Percentiles rank a stretch among this genome's conserved stretches.
Conservation (phyloP, 495 filamentous ascomycete species). For the Glonium stellatum region DNA sequence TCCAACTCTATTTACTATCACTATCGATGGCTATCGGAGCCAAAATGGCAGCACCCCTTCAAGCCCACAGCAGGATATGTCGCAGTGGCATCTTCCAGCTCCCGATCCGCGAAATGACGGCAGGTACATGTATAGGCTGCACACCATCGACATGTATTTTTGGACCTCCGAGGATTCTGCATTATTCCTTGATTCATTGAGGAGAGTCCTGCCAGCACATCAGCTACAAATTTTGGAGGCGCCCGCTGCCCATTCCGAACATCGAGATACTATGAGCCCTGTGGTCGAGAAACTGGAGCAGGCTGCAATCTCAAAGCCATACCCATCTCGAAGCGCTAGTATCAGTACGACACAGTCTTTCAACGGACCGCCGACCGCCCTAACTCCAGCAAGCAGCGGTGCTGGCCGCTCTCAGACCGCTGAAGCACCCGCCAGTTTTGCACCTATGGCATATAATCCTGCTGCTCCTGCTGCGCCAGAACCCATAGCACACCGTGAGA, state of each 20-base stretch:
- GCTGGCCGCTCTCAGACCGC: constrained; percentile 18
- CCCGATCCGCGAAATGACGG: constrained; percentile 61
- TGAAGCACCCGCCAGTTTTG: constrained; percentile 33
- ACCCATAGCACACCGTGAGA: constrained; percentile 74
- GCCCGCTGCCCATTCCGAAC: constrained; percentile 43
- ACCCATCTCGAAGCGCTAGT: constrained; percentile 30
- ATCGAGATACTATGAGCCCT: constrained; percentile 59
- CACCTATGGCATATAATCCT: constrained; percentile 86
- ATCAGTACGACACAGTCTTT: constrained; percentile 36
- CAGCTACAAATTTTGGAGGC: constrained; percentile 55
- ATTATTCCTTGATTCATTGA: constrained; percentile 60
- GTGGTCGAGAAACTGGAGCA: constrained; percentile 81
- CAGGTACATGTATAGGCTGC: constrained; percentile 66
- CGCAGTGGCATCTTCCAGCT: constrained; percentile 73
- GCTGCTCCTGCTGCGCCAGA: constrained; percentile 82
- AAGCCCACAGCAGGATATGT: constrained; percentile 36
- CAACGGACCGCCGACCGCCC: constrained; percentile 42
- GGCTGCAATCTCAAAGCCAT: constrained; percentile 58
- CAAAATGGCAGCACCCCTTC: constrained; percentile 14
- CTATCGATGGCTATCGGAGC: constrained; percentile 51
- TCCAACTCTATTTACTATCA: constrained; percentile 65
- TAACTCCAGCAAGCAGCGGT: constrained; percentile 38
- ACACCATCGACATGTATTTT: constrained; percentile 85
- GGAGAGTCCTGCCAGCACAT: constrained; percentile 50
- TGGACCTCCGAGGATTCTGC: constrained; percentile 72